Evolutionary conservation across 2,329 filamentous ascomycete species (phyloP), one percentile per base, ranked within the genome.

Genomic region (Penicillium sp.): DNA sequence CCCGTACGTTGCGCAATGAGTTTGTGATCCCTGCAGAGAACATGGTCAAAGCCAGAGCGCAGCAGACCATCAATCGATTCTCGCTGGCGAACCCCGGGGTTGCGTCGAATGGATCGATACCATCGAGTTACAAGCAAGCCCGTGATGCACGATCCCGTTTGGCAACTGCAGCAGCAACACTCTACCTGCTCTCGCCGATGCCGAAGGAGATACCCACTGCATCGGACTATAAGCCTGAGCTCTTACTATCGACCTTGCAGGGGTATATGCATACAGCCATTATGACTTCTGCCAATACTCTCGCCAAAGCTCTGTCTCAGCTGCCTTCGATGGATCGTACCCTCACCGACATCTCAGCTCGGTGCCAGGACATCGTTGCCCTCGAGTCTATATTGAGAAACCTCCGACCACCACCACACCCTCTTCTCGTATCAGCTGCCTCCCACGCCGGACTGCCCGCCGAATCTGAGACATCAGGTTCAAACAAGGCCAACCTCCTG

Each of bases 281-380:
- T 10, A 87, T 90, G 45, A 84, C 84, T 31, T 90, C 87, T 26
- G 74, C 91, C 5, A 81, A 86, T 9, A 77, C 83, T 0, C 73
- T 98, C 7, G 76, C 85, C 1, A 76, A 89, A 15, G 83, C 87
- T 0, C 75, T 98, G 11, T 82, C 84, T 3, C 86, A 87, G 42
- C 74, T 97, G 2, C 87, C 91, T 0, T 84, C 79, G 0, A 75
- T 97, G 19, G 90, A 97, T 33, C 79, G 87, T 36, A 85, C 88
- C 0, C 74, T 97, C 1, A 73, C 80, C 11, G 93, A 97, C 56
- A 81, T 95, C 15, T 86, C 86, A 5, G 81, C 83, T 4, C 78
- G 87, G 31, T 96, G 91, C 60, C 90, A 95, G 62, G 94, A 94
- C 58, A 80, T 97, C 26, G 81, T 94, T n/a, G 87, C 88, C 0